These are phyloP conservation scores for Pyrenochaeta sp. DNA, from an alignment of 2,329 filamentous ascomycete species.

Conservation along the genomic window DNA sequence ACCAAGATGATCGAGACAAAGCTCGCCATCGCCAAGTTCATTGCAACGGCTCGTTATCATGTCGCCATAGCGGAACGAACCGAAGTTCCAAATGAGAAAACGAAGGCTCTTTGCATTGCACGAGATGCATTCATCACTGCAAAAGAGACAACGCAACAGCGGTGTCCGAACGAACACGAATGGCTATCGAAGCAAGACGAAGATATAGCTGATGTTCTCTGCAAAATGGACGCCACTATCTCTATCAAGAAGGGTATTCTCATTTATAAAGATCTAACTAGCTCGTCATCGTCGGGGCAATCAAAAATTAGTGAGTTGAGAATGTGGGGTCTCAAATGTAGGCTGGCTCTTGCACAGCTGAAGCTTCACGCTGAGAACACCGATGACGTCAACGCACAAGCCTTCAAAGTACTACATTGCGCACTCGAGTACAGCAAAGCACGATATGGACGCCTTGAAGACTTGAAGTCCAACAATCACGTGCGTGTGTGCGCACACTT, in stretches of 20 bases:
- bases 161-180: background rate
- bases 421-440: background rate
- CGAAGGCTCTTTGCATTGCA: background rate
- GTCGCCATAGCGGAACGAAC: background rate
- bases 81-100: too few species aligned
- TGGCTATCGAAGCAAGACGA: background rate
- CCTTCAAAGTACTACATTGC: background rate
- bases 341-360: background rate
- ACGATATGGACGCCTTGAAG: background rate
- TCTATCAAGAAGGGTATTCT: background rate
- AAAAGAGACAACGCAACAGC: background rate
- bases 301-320: too few species aligned
- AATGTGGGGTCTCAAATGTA: background rate
- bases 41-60: background rate
- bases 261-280: background rate
- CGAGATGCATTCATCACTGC: background rate
- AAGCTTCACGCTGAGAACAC: too few species aligned
- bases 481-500: background rate
- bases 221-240: background rate
- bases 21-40: background rate
- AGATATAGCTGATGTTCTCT: background rate
- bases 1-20: background rate
- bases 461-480: background rate
- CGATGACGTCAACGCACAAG: background rate
- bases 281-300: background rate